Evolutionary conservation across 1,139 yeast species (phyloP), one percentile per base, ranked within the genome.

Genomic region (Sugiyamaella japonica): DNA sequence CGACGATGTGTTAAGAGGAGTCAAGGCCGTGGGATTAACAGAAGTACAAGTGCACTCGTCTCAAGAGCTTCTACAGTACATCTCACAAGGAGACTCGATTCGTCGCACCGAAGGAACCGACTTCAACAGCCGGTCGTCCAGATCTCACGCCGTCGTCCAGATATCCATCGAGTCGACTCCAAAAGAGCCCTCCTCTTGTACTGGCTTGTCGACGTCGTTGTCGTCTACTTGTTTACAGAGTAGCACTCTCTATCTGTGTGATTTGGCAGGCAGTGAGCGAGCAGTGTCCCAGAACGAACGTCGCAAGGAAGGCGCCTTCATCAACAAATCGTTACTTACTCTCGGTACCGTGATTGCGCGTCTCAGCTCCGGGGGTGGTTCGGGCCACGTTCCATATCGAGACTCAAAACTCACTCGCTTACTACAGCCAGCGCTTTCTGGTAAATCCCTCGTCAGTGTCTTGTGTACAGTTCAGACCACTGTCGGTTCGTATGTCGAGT

Each of bases 191-290:
- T 7, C 46, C 9, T 5, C 34, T 31, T 15, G 23, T 32, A 44
- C 16, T 34, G 10, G 28, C 13, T 6, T 31, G n/a, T 25, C 15
- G 48, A 52, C 77, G 78, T 8, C 68, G 79, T 55, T 75, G 76
- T 76, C 41, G 76, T 77, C 41, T 55, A 55, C 34, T n/a, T 13
- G 16, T 5, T 15, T 50, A 28, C 44, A 36, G 15, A 80, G 93
- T 36, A 80, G 93, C 36, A 84, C 93, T 0, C 79, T 93, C 39
- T 88, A 95, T 25, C 76, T 93, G 55, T 93, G 98, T 75, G 99
- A 93, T 72, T 78, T 93, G 65, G 99, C 99, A 0, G 99, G 99
- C 20, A 87, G 96, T 15, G 99, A 93, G 70, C 79, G 89, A 55
- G 98, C 97, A 0, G 85, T 95, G 0, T 79, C 86, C 1, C 89